These are phyloP conservation scores for Suillus plorans DNA, from an alignment of 768 basidiomycete genomes.

Conservation along the genomic window DNA sequence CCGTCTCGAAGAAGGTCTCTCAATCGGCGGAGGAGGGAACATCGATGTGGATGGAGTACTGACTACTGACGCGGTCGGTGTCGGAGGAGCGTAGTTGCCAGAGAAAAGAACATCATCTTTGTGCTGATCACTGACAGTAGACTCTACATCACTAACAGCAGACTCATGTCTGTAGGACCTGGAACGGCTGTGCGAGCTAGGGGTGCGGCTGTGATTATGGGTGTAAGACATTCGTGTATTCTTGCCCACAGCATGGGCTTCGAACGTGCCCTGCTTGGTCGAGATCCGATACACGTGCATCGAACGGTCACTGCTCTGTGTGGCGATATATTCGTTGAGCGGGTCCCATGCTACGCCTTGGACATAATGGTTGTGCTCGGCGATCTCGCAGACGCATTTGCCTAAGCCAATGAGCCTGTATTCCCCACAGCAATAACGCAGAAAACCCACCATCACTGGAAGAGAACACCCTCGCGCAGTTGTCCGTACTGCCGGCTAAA, in stretches of 20 bases:
- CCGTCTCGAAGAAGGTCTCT: conserved; percentile 59
- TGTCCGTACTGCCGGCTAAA: conserved; percentile 96
- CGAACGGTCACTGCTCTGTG: conserved; percentile 93
- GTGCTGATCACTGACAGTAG: conserved; percentile 53
- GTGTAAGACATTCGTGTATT: conserved; percentile 67
- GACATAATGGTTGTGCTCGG: conserved; percentile 94
- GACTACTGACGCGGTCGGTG: conserved; percentile 66
- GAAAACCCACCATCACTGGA: conserved; percentile 61
- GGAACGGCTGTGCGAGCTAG: conserved; percentile 62
- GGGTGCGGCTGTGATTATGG: conserved; percentile 68
- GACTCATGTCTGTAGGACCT: conserved; percentile 69
- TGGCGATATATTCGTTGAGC: conserved; percentile 94
- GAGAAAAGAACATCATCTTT: conserved; percentile 40
- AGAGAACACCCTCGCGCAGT: conserved; percentile 83
- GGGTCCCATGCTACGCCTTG: conserved; percentile 99
- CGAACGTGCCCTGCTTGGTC: conserved; percentile 76
- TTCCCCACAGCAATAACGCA: conserved; percentile 1
- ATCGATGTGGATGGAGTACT: conserved; percentile 61
- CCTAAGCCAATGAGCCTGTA: conserved; percentile 42
- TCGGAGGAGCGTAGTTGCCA: conserved; percentile 44
- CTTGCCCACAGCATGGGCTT: conserved; percentile 88
- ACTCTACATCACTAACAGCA: conserved; percentile 75
- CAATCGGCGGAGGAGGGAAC: conserved; percentile 47
- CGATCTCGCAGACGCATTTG: conserved; percentile 84
- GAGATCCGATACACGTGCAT: conserved; percentile 93